Percentiles rank a stretch among this genome's conserved stretches.
phyloP scores from a whole-genome alignment of 1,139 yeast species.

The Geotrichum aggregatum region DNA sequence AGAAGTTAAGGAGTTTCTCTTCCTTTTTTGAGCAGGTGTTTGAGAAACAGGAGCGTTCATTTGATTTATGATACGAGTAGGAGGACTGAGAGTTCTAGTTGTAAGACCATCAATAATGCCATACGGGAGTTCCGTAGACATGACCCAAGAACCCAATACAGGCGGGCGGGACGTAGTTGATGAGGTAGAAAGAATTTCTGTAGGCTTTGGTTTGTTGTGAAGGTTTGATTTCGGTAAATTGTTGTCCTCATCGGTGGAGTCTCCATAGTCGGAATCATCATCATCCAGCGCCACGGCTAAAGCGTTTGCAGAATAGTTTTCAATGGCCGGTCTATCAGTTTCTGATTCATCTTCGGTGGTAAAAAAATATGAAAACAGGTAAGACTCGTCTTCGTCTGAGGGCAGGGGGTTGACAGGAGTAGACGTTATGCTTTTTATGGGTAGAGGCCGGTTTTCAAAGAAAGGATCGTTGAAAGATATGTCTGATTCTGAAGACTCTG shows the following conservation, averaged over 20 bases:
- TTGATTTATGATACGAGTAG: background rate
- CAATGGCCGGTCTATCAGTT: conserved; percentile 23
- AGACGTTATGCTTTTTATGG: conserved; percentile 16
- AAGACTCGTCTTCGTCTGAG: conserved; percentile 40
- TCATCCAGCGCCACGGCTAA: conserved; percentile 12
- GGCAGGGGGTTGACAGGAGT: conserved; percentile 14
- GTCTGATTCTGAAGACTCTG: conserved; percentile 34
- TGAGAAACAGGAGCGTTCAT: conserved; percentile 34
- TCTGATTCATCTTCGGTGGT: conserved; percentile 36
- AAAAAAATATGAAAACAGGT: conserved; percentile 43
- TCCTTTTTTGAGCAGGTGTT: conserved; percentile 11
- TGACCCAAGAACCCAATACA: conserved; percentile 85
- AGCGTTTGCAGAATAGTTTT: background rate
- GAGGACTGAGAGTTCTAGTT: conserved; percentile 59
- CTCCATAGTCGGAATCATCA: conserved; percentile 48
- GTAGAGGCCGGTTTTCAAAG: conserved; percentile 30
- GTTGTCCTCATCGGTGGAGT: conserved; percentile 88
- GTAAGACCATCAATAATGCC: conserved; percentile 92
- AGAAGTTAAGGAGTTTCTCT: conserved; percentile 13
- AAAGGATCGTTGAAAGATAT: conserved; percentile 34
- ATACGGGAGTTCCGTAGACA: conserved; percentile 72
- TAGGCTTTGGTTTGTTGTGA: conserved; percentile 61
- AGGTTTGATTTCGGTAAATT: conserved; percentile 62
- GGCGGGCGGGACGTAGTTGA: conserved; percentile 88
- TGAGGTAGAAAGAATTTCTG: conserved; percentile 82